Base-by-base conservation (phyloP, 768 basidiomycete genomes). In the Psilocybe tampanensis region DNA sequence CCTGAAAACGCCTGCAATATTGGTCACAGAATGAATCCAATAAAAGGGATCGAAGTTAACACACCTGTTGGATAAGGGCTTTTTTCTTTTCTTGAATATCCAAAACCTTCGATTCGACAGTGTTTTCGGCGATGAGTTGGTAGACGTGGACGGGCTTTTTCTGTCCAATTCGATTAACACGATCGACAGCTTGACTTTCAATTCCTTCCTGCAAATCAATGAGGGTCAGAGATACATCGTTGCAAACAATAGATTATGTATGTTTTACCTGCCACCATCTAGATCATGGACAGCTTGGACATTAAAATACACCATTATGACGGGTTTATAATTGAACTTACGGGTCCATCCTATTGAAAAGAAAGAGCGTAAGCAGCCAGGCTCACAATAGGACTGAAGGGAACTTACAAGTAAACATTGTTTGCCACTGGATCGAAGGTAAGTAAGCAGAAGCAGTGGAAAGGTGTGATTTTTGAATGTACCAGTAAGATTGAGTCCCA, bases 41-140 rank as follows among this genome's bases (percentile, higher is more conserved):
- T 11, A 13, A 3, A n/a, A 22, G 44, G 41, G 23, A 34, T 15
- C 13, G 45, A 19, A 18, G 5, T 18, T 6, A 39, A 58, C 65
- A 17, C 60, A 89, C 92, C 74, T 93, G 84, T 65, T 89, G 79
- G 54, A 95, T 86, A 41, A 95, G 70, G 29, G 73, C 75, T 73
- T 93, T 94, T 75, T 95, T 95, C 66, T 81, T 81, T 56, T 91
- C 89, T 68, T 95, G 94, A 58, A 95, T 95, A 22, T 91, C 92
- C 43, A 95, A 78, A 42, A 86, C 93, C 71, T 91, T 94, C 12
- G 90, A 82, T 70, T 95, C 94, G 1, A 95, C 87, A 0, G 94
- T 95, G 63, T 94, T 81, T 63, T 94, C 93, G 0, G 94, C 92
- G 53, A 95, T 93, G 47, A 95, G 74, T 64, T 95, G 94, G 66